These are phyloP conservation scores for Pichia kluyveri DNA, from an alignment of 805 yeast genomes.

Conservation along the genomic window DNA sequence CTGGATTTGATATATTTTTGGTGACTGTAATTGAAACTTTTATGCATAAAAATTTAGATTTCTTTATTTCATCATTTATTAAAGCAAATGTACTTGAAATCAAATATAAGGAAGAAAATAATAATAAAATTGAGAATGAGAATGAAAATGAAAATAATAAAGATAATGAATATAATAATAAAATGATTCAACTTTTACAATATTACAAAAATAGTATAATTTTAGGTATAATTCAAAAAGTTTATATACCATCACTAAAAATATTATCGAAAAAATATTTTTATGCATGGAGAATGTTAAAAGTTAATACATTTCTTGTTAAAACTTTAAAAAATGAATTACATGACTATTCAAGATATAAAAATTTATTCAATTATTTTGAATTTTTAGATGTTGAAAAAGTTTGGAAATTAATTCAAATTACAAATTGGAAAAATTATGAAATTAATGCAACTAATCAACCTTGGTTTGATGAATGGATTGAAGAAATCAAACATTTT, in stretches of 20 bases:
- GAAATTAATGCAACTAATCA: not conserved
- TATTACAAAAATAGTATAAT: slow-evolving; percentile 8
- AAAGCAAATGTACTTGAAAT: slow-evolving; percentile 24
- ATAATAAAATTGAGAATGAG: too few species aligned
- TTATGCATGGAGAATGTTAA: slow-evolving; percentile 59
- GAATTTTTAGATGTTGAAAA: not conserved
- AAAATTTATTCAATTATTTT: not conserved
- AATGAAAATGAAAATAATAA: too few species aligned
- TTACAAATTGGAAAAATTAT: not conserved
- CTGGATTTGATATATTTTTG: slow-evolving; percentile 29
- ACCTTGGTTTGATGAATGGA: not conserved
- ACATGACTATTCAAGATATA: not conserved
- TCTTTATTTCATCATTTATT: slow-evolving; percentile 14
- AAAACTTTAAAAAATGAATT: not conserved
- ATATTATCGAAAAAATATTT: slow-evolving; percentile 21
- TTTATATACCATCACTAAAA: slow-evolving; percentile 21
- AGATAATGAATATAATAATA: too few species aligned
- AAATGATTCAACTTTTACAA: not conserved
- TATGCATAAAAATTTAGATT: slow-evolving; percentile 27
- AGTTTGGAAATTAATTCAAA: not conserved
- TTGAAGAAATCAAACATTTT: not conserved
- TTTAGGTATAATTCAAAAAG: slow-evolving; percentile 16
- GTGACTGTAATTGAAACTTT: slow-evolving; percentile 30
- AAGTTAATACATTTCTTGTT: slow-evolving; percentile 33
- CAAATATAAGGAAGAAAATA: slow-evolving; percentile 3